Evolutionary conservation across 2,329 filamentous ascomycete genomes (phyloP), one percentile per base, ranked within the genome.

Genomic region (Penicillium sp.): DNA sequence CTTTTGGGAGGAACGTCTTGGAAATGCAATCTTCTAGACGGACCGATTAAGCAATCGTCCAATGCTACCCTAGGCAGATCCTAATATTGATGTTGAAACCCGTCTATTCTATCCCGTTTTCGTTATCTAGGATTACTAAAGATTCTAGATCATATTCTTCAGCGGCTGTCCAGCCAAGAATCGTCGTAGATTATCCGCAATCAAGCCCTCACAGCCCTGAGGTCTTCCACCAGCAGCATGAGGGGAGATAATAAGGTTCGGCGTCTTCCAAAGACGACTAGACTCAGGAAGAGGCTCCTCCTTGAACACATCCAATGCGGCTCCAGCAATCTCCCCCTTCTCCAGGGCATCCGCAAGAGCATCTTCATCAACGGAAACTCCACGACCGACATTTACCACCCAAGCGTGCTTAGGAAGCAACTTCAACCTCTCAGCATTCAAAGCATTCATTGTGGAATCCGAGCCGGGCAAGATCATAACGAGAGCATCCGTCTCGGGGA

Each of bases 391-490:
- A 60, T 69, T 69, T 4, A 69, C 66, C 19, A 69, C 52, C 67
- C 67, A 69, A 52, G 67, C 64, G 58, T 88, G 86, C 64, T 81
- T 81, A 40, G 86, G 85, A 62, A 88, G 75, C 49, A 82, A 70
- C 64, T 74, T 77, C 48, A 88, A 70, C 7, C 84, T 73, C 72
- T 85, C 83, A 30, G 78, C 79, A 66, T 84, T 84, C 61, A 88
- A 79, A 1, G 79, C 85, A 67, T 88, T 76, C 38, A 76, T 76
- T 28, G 86, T 88, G n/a, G 80, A 77, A 8, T 82, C 83, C 38
- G 81, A 82, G 0, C 86, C 86, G 0, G 86, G 86, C 7, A 88
- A 78, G 64, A 88, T 88, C 86, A 89, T 88, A 67, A 89, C 85
- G n/a, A 89, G 78, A 0, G 85, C 87, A 68, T 89, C 87, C 0